Percentiles rank a stretch among this genome's conserved stretches.
These are phyloP conservation scores for Xylaria castorea DNA, from an alignment of 495 filamentous ascomycete species.

Conservation along the genomic window DNA sequence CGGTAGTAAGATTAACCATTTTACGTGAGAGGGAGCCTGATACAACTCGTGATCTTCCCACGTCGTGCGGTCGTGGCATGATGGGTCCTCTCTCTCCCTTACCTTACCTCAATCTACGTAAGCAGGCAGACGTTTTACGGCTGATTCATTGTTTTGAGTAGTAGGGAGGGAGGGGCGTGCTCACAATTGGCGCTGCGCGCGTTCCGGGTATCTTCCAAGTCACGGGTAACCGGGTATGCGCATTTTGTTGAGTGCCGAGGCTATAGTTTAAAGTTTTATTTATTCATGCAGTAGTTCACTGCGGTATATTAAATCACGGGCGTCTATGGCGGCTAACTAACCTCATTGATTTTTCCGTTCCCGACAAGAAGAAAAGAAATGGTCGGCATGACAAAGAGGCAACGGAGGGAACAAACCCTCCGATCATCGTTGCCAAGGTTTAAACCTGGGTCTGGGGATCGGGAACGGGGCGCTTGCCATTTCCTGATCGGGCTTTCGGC, in stretches of 20 bases:
- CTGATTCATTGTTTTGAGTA: neutral
- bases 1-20: neutral
- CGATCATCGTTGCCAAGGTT: slow-evolving; percentile 14
- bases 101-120: slow-evolving; percentile 14
- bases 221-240: neutral
- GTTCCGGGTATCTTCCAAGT: neutral
- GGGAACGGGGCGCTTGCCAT: slow-evolving; percentile 20
- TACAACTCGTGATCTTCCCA: slow-evolving; percentile 2
- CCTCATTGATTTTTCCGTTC: neutral
- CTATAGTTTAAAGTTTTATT: neutral
- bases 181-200: neutral
- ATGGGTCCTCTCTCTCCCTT: slow-evolving; percentile 4
- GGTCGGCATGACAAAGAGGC: neutral
- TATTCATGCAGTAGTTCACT: neutral
- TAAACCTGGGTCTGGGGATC: neutral
- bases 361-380: neutral
- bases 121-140: neutral
- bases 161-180: neutral
- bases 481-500: slow-evolving; percentile 22
- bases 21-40: neutral
- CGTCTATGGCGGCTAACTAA: slow-evolving; percentile 10
- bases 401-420: slow-evolving; percentile 9
- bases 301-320: slow-evolving; percentile 4
- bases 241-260: neutral
- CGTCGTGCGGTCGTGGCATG: slow-evolving; percentile 20